Evolutionary conservation across 805 yeast genomes (phyloP), one percentile per base, ranked within the genome.

Genomic region (Kuraishia ogatae): DNA sequence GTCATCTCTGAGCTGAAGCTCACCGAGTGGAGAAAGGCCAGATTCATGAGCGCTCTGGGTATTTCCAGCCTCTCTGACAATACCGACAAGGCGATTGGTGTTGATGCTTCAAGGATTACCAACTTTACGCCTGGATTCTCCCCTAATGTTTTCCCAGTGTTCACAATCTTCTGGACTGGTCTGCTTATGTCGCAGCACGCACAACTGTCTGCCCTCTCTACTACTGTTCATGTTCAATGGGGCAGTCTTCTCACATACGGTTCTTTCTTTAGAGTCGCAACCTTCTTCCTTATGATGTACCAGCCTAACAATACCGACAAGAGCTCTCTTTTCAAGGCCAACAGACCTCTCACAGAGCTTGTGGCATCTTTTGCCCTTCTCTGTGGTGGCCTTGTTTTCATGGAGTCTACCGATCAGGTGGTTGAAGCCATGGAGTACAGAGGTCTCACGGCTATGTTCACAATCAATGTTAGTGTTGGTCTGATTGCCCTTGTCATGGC

Each of bases 101-200:
- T 63, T 39, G 61, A 59, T 54, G 61, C 53, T 17, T 53, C 57
- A 6, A 52, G 52, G 21, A 58, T 63, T 20, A 54, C 51, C n/a
- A 61, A 62, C 52, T 78, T 63, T 13, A 70, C 85, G 1, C 92
- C 92, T 1, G 96, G 96, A 0, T 88, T 75, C 68, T 85, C 96
- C 1, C 92, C 96, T 60, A 94, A 94, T 67, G 97, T 97, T 39
- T 90, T 94, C 80, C 97, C 98, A 2, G 84, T 89, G 1, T 81
- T 94, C 60, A 90, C 96, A 1, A 88, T 94, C 39, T 94, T 89
- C 72, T 94, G 97, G 96, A 94, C 98, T 1, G 99, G 99, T 28
- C 78, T 86, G 15, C 76, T 94, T 58, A 94, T 94, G 99, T 91
- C 97, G 1, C 89, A 87, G 69, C 99, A 94, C 70, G 84, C 83